Evolutionary conservation across 2,329 filamentous ascomycete species (phyloP), one percentile per base, ranked within the genome.

Genomic region (Meredithiella fracta): DNA sequence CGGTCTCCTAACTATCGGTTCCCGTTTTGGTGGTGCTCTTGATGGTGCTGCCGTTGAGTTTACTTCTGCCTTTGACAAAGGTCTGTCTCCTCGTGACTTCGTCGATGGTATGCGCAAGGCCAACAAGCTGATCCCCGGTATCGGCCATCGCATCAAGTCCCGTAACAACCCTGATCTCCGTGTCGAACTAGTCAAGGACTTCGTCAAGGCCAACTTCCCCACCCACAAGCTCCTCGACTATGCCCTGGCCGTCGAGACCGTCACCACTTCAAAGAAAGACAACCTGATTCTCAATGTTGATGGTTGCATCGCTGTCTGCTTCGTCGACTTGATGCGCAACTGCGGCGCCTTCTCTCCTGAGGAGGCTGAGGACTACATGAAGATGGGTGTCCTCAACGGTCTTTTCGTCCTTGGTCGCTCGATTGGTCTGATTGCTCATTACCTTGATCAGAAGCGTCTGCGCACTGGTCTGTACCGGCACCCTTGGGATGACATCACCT

Each of bases 101-200:
- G 92, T 98, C 62, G 92, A 98, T 76, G 86, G 78, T 64, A 97
- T 97, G 91, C 83, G 92, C 73, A 98, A 97, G 79, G 88, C 92
- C 75, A 98, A 98, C 84, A 98, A 97, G 81, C 89, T 98, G 65
- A 97, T 98, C 65, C 92, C 92, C 61, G 92, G 92, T 78, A 98
- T 98, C 65, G 92, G 92, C 65, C 92, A 98, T 81, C 88, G 90
- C 73, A 87, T 98, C 79, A 98, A 98, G 82, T 98, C 92, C 63
- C 86, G 92, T 67, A 96, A 97, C 81, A 98, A 98, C 83, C 92
- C 92, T 61, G 92, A 98, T 82, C 84, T 98, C 64, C 92, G 92
- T 79, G 92, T 98, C 64, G 91, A 97, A 77, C 85, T 98, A 59
- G 92, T 98, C 68, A 98, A 97, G 80, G 91, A 98, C 74, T 98